A percentile compares a stretch with the other conserved stretches of the same genome.
phyloP scores from a whole-genome alignment of 2,329 filamentous ascomycete genomes.

The Botryosphaeria dothidea region DNA sequence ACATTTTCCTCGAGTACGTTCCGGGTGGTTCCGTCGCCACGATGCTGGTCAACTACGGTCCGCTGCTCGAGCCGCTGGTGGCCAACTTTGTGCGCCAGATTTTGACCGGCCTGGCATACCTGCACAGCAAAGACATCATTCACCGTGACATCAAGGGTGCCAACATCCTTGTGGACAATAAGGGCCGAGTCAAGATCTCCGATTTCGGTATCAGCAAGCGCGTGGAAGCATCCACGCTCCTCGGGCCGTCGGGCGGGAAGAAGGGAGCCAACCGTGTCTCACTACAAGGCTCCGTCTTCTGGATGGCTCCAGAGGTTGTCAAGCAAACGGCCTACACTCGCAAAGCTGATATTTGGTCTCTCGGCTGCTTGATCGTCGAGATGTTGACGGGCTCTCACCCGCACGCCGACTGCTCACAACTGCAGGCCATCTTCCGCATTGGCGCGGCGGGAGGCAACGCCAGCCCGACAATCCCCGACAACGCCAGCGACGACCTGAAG shows the following conservation, averaged over 20 bases:
- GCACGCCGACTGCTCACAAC: conserved; percentile 93
- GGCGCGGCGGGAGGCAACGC: conserved; percentile 73
- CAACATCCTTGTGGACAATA: conserved; percentile 98
- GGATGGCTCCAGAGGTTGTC: conserved; percentile 99
- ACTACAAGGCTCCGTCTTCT: conserved; percentile 95
- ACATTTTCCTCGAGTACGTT: conserved; percentile 99
- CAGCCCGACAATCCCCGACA: conserved; percentile 83
- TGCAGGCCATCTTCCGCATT: conserved; percentile 99
- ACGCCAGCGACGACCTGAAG: conserved; percentile 80
- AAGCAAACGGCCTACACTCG: conserved; percentile 97
- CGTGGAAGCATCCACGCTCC: conserved; percentile 85
- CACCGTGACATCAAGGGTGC: conserved; percentile 99
- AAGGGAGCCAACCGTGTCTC: conserved; percentile 68
- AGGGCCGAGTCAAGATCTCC: conserved; percentile 97
- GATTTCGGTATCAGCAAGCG: conserved; percentile 99
- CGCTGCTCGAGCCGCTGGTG: conserved; percentile 87
- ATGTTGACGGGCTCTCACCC: conserved; percentile 98
- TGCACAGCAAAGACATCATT: conserved; percentile 94
- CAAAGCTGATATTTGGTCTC: conserved; percentile 98
- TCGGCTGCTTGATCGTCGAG: conserved; percentile 94
- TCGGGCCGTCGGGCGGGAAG: conserved; percentile 50
- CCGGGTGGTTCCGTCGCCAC: conserved; percentile 95
- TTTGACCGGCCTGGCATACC: conserved; percentile 84
- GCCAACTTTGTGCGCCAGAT: conserved; percentile 98
- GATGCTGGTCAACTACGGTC: conserved; percentile 98